Conservation (phyloP, 2,329 filamentous ascomycete species). For the Rhynchosporium secalis region DNA sequence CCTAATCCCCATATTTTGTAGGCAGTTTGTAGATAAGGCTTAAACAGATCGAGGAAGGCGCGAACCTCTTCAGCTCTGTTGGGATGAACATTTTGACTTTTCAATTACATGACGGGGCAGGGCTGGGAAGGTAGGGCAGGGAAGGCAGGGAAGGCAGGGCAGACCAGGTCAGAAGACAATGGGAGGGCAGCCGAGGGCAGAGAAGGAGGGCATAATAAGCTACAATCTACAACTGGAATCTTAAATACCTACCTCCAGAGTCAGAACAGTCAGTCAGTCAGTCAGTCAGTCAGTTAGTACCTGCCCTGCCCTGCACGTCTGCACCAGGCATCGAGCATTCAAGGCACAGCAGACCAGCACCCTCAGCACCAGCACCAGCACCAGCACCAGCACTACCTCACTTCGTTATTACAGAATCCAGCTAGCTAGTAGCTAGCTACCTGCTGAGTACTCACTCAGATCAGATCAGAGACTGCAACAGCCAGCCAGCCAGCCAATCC, state of each 20-base stretch:
- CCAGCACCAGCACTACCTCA: not conserved
- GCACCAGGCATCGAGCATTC: constrained; percentile 12
- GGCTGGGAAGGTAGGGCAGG: not conserved
- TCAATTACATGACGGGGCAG: not conserved
- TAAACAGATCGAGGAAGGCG: constrained; percentile 13
- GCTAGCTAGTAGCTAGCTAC: too few species aligned
- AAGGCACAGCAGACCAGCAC: constrained; percentile 3
- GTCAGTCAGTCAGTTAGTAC: too few species aligned
- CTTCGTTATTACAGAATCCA: not conserved
- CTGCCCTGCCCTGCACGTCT: too few species aligned
- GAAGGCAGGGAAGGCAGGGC: not conserved
- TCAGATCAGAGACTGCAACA: too few species aligned
- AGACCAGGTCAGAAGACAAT: not conserved
- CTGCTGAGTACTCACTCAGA: too few species aligned
- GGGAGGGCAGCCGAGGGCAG: not conserved
- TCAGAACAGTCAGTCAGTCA: too few species aligned
- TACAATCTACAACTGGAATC: too few species aligned
- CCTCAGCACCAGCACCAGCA: too few species aligned
- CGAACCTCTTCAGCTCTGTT: constrained; percentile 4
- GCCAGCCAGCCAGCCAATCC: too few species aligned
- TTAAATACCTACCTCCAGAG: too few species aligned
- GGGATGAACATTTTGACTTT: constrained; percentile 2
- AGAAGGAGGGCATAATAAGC: not conserved
- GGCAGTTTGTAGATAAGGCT: not conserved
- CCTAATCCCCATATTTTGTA: constrained; percentile 5